Conservation (phyloP, 768 basidiomycete species). For the Lentinus tigrinus region DNA sequence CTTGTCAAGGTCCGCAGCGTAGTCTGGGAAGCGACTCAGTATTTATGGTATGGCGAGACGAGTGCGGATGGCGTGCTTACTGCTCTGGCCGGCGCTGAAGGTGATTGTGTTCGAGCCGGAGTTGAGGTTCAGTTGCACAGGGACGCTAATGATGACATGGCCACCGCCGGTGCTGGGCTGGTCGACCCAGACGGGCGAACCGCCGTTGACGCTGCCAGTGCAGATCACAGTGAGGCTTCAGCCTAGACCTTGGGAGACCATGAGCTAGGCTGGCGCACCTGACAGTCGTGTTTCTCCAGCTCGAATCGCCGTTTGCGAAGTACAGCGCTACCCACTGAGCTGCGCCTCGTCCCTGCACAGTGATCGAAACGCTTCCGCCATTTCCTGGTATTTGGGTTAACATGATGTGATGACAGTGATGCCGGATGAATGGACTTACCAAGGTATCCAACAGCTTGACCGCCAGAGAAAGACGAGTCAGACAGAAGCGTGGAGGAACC, state of each 20-base stretch:
- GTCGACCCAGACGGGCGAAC: constrained; percentile 48
- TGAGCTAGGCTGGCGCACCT: constrained; percentile 45
- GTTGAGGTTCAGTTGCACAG: constrained; percentile 49
- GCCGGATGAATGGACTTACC: constrained; percentile 32
- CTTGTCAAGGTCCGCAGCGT: constrained; percentile 60
- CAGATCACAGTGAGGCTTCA: background rate
- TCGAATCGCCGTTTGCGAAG: constrained; percentile 59
- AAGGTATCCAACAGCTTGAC: constrained; percentile 52
- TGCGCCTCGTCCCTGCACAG: constrained; percentile 51
- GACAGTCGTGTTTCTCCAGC: constrained; percentile 59
- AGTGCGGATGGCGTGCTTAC: constrained; percentile 32
- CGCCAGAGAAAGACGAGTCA: constrained; percentile 50
- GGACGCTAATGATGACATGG: constrained; percentile 52
- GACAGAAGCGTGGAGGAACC: constrained; percentile 45
- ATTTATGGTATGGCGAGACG: background rate
- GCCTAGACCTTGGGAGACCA: background rate
- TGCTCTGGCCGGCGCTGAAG: constrained; percentile 47
- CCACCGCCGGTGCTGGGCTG: constrained; percentile 60
- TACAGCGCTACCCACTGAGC: constrained; percentile 63
- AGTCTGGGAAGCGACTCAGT: constrained; percentile 35
- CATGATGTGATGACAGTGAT: background rate
- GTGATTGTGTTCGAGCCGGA: constrained; percentile 53
- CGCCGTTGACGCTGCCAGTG: constrained; percentile 53
- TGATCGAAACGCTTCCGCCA: constrained; percentile 56
- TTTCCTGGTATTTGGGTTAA: constrained; percentile 38